phyloP scores from a whole-genome alignment of 1,139 yeast species.

The Oligophagozyma castellii region DNA sequence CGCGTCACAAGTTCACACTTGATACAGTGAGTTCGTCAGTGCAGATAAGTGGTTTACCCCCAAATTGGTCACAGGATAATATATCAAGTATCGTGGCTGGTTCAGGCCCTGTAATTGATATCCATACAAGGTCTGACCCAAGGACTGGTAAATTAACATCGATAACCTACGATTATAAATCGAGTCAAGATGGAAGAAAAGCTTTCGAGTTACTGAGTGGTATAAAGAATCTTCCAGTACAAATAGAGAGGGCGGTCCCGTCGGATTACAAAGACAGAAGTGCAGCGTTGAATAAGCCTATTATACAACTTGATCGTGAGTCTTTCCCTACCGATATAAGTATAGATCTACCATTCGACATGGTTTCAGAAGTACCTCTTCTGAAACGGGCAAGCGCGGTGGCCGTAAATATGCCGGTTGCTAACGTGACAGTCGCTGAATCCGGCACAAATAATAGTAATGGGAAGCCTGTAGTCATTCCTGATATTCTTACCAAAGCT shows the following conservation, averaged over 20 bases:
- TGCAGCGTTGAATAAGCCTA: conserved; percentile 5
- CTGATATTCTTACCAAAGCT: conserved; percentile 36
- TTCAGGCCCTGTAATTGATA: conserved; percentile 20
- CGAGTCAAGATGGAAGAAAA: conserved; percentile 17
- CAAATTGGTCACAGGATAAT: conserved; percentile 19
- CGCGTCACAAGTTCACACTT: conserved; percentile 20
- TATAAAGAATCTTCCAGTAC: conserved; percentile 18
- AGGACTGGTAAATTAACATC: conserved; percentile 18
- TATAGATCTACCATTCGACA: conserved; percentile 23
- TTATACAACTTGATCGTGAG: conserved; percentile 19
- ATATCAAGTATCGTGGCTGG: conserved; percentile 23
- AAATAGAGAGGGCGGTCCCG: conserved; percentile 17
- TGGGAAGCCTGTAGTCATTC: conserved; percentile 23
- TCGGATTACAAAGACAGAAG: conserved; percentile 11
- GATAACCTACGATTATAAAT: conserved; percentile 14
- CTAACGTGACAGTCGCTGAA: conserved; percentile 4
- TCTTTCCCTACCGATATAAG: conserved; percentile 20
- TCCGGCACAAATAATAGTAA: conserved; percentile 2
- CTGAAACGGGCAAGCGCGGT: conserved; percentile 17
- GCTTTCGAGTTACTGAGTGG: conserved; percentile 14
- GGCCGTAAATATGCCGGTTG: conserved; percentile 5
- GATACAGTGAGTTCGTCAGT: conserved; percentile 19
- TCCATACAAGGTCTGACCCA: conserved; percentile 17
- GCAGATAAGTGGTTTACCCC: conserved; percentile 18
- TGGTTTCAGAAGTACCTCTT: conserved; percentile 23